Base-by-base conservation (phyloP, 352 stramenopile genomes). In the Phytophthora europaea region DNA sequence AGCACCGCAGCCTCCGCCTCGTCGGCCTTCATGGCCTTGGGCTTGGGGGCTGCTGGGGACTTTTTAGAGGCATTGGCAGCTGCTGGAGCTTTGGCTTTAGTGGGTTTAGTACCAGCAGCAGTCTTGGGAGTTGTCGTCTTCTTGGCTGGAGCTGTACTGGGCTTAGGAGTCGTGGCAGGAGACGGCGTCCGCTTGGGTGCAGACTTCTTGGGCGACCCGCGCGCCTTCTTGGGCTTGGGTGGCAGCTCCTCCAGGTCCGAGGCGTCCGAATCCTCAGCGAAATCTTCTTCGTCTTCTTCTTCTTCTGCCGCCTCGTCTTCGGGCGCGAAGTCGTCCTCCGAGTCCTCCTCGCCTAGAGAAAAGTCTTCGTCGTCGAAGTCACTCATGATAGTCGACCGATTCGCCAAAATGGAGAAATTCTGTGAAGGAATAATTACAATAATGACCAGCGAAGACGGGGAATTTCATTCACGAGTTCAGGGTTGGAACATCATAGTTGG, bases 351-450 rank as follows among this genome's bases (percentile, higher is more conserved):
- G 53, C 77, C 81, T 20, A 93, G 73, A 55, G 86, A 93, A 62
- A 93, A 92, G 36, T 90, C 85, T 54, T 88, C 82, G 31, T 87
- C 79, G 60, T 87, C 68, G 16, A 68, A 72, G 60, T 79, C 73
- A 43, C 68, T 80, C 73, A 76, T 70, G 43, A 2, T 43, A 18
- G 36, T 43, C 36, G 8, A 18, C 36, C 2, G 36, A 43, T 43
- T 40, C 34, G 34, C 34, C 34, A 43, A 43, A 61, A 26, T 48
- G 40, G 15, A 43, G 9, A 20, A 20, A 20, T 48, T 16, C 9
- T 48, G 40, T 3, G 40, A 6, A 48, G 15, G 40, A 10, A 50
- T 20, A 50, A 50, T 50, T 20, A 48, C 40, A 48, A 48, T 20
- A 48, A 5, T n/a, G 16, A 40, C 9, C 34, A 40, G n/a, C n/a